Evolutionary conservation across 1,284 basidiomycete species (phyloP).

Genomic region (Pascua guehoae): DNA sequence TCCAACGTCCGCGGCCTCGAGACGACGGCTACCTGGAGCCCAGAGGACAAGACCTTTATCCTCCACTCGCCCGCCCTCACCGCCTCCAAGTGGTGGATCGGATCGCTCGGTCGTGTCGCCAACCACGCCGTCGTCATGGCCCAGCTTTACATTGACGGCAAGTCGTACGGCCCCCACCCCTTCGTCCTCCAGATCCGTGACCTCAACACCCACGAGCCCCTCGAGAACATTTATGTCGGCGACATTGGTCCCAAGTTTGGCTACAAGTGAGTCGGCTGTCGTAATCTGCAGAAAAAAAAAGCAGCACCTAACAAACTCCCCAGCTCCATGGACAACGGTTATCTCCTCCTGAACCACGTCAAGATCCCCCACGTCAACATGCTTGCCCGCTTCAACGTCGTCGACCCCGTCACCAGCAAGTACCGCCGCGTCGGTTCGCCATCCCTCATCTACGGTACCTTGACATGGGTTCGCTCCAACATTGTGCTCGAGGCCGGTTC

Average conservation of each 20-base stretch:
- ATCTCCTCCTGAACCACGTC: conserved; percentile 56
- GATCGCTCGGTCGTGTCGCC: conserved; percentile 57
- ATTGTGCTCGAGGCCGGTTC: conserved; percentile 58
- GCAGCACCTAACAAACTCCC: neutral
- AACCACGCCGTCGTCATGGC: conserved; percentile 59
- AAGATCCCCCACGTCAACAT: conserved; percentile 57
- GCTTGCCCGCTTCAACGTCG: conserved; percentile 60
- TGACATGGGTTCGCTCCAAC: conserved; percentile 54
- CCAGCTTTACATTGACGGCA: conserved; percentile 55
- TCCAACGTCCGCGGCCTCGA: conserved; percentile 59
- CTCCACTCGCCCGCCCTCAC: conserved; percentile 55
- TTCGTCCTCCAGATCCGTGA: conserved; percentile 57
- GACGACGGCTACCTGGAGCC: conserved; percentile 58
- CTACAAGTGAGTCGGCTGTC: conserved; percentile 48
- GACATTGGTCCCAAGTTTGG: conserved; percentile 62
- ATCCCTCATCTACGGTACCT: conserved; percentile 58
- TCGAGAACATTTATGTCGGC: conserved; percentile 57
- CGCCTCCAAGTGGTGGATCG: conserved; percentile 58
- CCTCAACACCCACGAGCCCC: conserved; percentile 52
- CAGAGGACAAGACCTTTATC: conserved; percentile 55
- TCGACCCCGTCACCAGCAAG: conserved; percentile 49
- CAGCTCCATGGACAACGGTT: conserved; percentile 53
- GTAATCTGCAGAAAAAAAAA: neutral
- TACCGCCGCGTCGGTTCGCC: conserved; percentile 51
- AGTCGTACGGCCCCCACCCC: conserved; percentile 57